Evolutionary conservation across 495 filamentous ascomycete species (phyloP), one percentile per base, ranked within the genome.

Genomic region (Hypoxylon rickii): DNA sequence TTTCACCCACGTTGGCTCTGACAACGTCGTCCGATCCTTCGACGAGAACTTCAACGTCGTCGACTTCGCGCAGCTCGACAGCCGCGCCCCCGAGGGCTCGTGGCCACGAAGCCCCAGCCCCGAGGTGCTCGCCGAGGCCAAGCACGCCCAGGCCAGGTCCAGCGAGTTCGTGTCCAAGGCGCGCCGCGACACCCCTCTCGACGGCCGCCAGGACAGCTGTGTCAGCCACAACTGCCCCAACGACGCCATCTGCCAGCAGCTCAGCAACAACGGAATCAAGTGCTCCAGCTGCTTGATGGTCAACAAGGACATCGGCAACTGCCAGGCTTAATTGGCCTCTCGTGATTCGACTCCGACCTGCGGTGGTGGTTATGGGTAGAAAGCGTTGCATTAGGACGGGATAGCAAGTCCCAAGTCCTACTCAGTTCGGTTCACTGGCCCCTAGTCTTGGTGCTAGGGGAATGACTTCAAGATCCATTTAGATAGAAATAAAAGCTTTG

Each of bases 1-100:
- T 32, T 61, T 61, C 46, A 43, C 44, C 10, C 58, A 61, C 34
- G 46, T 61, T 10, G 58, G 58, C 0, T 61, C 58, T 11, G 58
- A 61, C 51, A 56, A 61, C 32, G 52, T 61, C 15, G 51, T 56
- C 4, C 51, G 58, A 2, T 42, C 51, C 11, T 61, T 61, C 29
- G 51, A 61, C 41, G 39, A 42, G 36, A 13, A 56, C 36, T 51
- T 61, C 36, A 52, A 56, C 41, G 58, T 61, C 3, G 41, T 61
- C 17, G 58, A 61, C 46, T 61, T 38, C 42, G 51, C 51, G 3
- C 41, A 37, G 15, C 51, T 61, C 8, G 51, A 56, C 41, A 33
- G 22, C 46, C 40, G 36, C 2, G 26, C 12, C 6, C 0, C 58
- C 0, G 1, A 17, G 8, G 41, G 22, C 13, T 47, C 20, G 3